Evolutionary conservation across 108 stramenopile genomes (phyloP), one percentile per base, ranked within the genome.

Genomic region (Asterionellopsis glacialis): DNA sequence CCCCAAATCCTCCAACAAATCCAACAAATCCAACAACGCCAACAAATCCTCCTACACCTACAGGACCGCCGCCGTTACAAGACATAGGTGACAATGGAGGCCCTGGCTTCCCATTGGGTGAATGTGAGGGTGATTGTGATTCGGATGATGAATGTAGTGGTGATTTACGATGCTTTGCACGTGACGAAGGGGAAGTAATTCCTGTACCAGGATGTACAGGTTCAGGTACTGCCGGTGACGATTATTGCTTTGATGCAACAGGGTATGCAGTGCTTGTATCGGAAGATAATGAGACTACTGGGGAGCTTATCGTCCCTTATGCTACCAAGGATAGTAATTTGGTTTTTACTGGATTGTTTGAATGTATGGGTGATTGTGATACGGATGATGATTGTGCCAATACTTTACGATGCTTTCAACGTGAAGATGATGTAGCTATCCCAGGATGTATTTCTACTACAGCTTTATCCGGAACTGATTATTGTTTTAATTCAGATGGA

Each of bases 391-490:
- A 68, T 25, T 68, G 67, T 26, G 58, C 11, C 19, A 15, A 11
- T 19, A 58, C 47, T 9, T 28, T 68, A 1, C 21, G 15, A 4
- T 68, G 67, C 47, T 68, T 52, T 43, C 44, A 50, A 15, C 59
- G 67, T 18, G 55, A 59, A 15, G 33, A 33, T 33, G 43, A 22
- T 45, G 75, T 74, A 42, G 26, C 28, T 9, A 76, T 84, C 27
- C 87, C 83, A 2, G 80, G 80, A 38, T 88, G 87, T 55, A 33
- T 5, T 33, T 57, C 57, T 15, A 83, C 81, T 24, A 57, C 56
- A 26, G 73, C 28, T 42, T 54, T 68, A 0, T 25, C 51, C 11
- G 69, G 73, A 7, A 70, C 69, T 11, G 63, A 71, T 50, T 74
- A 70, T 56, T 81, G 76, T 25, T 33, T 5, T 33, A 7, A 33